phyloP scores from a whole-genome alignment of 495 filamentous ascomycete genomes.

The Cercophora sp. region DNA sequence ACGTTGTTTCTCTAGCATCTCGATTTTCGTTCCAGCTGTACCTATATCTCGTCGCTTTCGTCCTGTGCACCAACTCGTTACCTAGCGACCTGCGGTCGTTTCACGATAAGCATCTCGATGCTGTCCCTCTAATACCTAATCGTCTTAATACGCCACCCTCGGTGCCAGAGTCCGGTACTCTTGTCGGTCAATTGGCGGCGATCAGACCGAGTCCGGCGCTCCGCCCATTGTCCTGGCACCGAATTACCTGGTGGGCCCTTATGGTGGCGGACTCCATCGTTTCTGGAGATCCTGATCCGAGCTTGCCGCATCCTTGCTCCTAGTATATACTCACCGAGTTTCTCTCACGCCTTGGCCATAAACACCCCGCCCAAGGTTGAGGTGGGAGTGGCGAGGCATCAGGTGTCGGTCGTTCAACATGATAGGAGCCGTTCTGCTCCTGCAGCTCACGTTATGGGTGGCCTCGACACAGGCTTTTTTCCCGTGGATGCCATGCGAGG shows the following conservation, averaged over 20 bases:
- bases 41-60: too few species aligned
- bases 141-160: slow-evolving; percentile 2
- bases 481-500: slow-evolving; percentile 28
- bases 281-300: slow-evolving; percentile 1
- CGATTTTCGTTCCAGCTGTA: too few species aligned
- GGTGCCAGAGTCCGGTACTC: slow-evolving; percentile 5
- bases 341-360: slow-evolving; percentile 3
- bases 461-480: slow-evolving; percentile 36
- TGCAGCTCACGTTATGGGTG: slow-evolving; percentile 43
- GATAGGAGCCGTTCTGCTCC: slow-evolving; percentile 27
- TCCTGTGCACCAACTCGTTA: too few species aligned
- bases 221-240: not conserved
- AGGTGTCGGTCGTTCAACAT: slow-evolving; percentile 31
- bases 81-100: slow-evolving; percentile 1
- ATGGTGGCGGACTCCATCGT: not conserved
- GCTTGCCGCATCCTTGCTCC: not conserved
- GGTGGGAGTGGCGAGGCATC: slow-evolving; percentile 25
- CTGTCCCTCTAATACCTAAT: slow-evolving; percentile 10
- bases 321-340: not conserved
- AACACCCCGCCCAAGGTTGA: slow-evolving; percentile 15
- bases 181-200: not conserved
- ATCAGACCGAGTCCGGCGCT: slow-evolving; percentile 2
- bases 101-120: not conserved
- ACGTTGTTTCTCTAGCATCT: too few species aligned
- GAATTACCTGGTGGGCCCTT: slow-evolving; percentile 6